Percentiles rank a stretch among this genome's conserved stretches.
These are phyloP conservation scores for Styphnolobium japonicum DNA, from an alignment of 306 rosid species.

Conservation along the genomic window DNA sequence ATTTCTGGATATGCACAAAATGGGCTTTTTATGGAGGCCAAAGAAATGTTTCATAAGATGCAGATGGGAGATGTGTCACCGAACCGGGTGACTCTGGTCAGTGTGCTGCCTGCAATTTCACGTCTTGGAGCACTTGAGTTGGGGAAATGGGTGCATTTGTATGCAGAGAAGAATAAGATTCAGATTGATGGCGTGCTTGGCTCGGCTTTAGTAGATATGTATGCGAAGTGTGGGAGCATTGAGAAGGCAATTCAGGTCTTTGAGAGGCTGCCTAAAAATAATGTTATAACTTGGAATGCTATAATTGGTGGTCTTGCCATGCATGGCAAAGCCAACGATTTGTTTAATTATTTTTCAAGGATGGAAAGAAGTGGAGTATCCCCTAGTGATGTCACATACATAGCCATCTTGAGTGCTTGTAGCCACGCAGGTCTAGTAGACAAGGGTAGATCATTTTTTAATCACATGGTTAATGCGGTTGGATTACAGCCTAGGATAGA, in stretches of 20 bases:
- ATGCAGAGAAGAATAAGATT: constrained; percentile 50
- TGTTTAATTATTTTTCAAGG: constrained; percentile 42
- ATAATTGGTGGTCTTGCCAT: constrained; percentile 68
- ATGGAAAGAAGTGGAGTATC: constrained; percentile 52
- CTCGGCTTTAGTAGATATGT: constrained; percentile 78
- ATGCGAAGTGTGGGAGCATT: constrained; percentile 70
- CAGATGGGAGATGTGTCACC: constrained; percentile 46
- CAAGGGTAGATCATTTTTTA: constrained; percentile 53
- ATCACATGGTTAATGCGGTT: constrained; percentile 51
- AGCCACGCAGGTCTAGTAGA: constrained; percentile 74
- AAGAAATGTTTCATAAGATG: constrained; percentile 61
- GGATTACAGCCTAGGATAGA: constrained; percentile 66
- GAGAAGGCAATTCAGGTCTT: constrained; percentile 78
- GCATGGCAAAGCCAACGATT: constrained; percentile 59
- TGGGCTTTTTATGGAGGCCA: constrained; percentile 54
- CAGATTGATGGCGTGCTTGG: constrained; percentile 64
- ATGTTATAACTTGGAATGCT: constrained; percentile 70
- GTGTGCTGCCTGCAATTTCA: constrained; percentile 69
- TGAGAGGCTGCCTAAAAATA: constrained; percentile 53
- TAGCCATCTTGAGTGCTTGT: constrained; percentile 67
- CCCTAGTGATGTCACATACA: constrained; percentile 71
- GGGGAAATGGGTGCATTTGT: constrained; percentile 79
- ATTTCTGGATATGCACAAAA: constrained; percentile 74
- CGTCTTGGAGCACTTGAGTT: constrained; percentile 67
- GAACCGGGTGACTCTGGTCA: constrained; percentile 70